Base-by-base conservation (phyloP, 2,329 filamentous ascomycete genomes). In the Huntiella bhutanensis region DNA sequence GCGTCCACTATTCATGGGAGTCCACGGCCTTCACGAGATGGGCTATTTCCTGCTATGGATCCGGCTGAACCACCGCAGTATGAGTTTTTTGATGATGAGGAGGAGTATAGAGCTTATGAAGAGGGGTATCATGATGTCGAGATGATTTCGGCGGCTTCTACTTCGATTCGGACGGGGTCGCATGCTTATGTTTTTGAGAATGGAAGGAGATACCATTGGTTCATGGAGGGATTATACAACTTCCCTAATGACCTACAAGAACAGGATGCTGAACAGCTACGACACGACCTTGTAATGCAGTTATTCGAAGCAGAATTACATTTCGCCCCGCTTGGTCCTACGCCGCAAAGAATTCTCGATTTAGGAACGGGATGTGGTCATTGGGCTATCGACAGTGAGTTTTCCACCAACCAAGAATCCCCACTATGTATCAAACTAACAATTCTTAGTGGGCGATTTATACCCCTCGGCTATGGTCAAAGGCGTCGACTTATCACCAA, bases 171-270 rank as follows among this genome's bases (percentile, higher is more conserved):
- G 15, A 40, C 43, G n/a, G 41, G 32, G 11, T 39, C 36, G 17
- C 47, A 49, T 33, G 51, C 44, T 4, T 50, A 52, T 41, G 46
- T 45, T 5, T 49, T 38, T 37, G 49, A 49, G 13, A 50, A 52
- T 41, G 51, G 51, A 12, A 33, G 56, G 35, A 46, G 55, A 13
- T 69, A 68, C 48, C 66, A 69, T 52, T 58, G 59, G 33, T 69
- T 62, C 52, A 59, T 60, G 43, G 56, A 62, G 36, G 63, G 63
- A 33, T 57, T 59, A 8, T 77, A 77, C 53, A 68, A 68, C 46
- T 73, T 75, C 43, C 73, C 73, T 19, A 77, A 75, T 47, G 73
- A 77, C 50, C 72, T 75, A 42, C 59, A 65, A 4, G 73, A 77
- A 57, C 71, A 75, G 54, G 70, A 75, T 52, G 60, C 70, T 34